phyloP scores from a whole-genome alignment of 2,329 filamentous ascomycete genomes.

The Hymenotorrendiella dingleyae region DNA sequence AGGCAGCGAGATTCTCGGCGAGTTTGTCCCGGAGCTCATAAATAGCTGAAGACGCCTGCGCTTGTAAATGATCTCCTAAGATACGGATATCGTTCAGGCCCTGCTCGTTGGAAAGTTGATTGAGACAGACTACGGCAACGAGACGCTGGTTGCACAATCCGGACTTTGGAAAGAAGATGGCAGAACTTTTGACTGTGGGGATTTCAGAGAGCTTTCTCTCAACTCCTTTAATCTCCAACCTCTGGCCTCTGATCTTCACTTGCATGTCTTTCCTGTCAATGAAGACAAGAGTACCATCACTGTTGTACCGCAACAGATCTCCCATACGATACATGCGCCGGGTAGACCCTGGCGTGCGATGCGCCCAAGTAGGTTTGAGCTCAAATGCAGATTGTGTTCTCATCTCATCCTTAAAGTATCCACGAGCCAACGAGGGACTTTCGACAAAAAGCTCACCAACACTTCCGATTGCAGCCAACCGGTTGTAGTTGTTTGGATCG shows the following conservation, averaged over 20 bases:
- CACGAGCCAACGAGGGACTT: constrained; percentile 52
- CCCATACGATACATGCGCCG: constrained; percentile 49
- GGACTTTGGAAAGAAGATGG: constrained; percentile 5
- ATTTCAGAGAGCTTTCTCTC: constrained; percentile 7
- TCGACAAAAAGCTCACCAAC: constrained; percentile 20
- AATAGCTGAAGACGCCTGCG: not conserved
- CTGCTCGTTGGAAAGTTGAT: not conserved
- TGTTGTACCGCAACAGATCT: constrained; percentile 38
- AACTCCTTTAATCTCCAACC: constrained; percentile 59
- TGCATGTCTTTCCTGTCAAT: constrained; percentile 57
- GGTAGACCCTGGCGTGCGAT: not conserved
- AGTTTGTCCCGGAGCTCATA: constrained; percentile 6
- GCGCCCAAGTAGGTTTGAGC: constrained; percentile 1
- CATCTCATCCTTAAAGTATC: constrained; percentile 47
- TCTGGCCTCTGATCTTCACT: constrained; percentile 57
- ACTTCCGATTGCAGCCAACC: constrained; percentile 5
- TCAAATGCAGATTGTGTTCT: constrained; percentile 6
- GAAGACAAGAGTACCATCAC: constrained; percentile 47
- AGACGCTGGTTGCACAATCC: constrained; percentile 5
- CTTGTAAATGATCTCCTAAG: not conserved
- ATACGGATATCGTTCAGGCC: not conserved
- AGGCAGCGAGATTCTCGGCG: constrained; percentile 1
- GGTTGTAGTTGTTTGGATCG: constrained; percentile 1
- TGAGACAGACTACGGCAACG: constrained; percentile 5
- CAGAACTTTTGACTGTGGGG: constrained; percentile 4